Percentiles rank a stretch among this genome's conserved stretches.
These are phyloP conservation scores for Puccinellia tenuiflora DNA, from an alignment of 176 grass and related monocot species.

Conservation along the genomic window DNA sequence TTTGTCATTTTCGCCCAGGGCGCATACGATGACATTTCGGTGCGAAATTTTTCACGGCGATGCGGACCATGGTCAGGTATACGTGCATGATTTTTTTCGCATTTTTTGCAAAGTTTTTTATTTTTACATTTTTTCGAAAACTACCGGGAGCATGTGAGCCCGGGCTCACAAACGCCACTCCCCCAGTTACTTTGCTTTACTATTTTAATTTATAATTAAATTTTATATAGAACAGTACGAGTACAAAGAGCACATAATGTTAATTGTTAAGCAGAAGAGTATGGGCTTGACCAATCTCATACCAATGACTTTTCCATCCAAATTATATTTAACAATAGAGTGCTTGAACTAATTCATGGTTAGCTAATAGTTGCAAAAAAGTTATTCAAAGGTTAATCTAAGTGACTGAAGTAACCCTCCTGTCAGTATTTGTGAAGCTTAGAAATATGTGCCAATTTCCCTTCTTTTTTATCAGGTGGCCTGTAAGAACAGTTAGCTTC, in stretches of 20 bases:
- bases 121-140: too few relatives aligned
- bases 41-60: too few relatives aligned
- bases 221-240: not conserved
- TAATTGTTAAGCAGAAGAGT: not conserved
- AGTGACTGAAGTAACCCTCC: not conserved
- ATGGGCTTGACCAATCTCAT: constrained; percentile 5
- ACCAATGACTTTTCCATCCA: not conserved
- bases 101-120: too few relatives aligned
- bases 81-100: too few relatives aligned
- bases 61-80: too few relatives aligned
- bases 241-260: not conserved
- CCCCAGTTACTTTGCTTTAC: not conserved
- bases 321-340: not conserved
- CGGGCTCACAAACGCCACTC: too few relatives aligned
- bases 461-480: constrained; percentile 54
- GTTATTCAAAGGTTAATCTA: not conserved
- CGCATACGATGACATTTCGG: too few relatives aligned
- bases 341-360: not conserved
- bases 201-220: not conserved
- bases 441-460: not conserved
- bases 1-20: too few relatives aligned
- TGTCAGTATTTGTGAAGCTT: constrained; percentile 17
- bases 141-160: too few relatives aligned
- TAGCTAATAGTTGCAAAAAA: not conserved
- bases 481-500: constrained; percentile 97